These are phyloP conservation scores for Candida mesenterica DNA, from an alignment of 1,139 yeast species.

Conservation along the genomic window DNA sequence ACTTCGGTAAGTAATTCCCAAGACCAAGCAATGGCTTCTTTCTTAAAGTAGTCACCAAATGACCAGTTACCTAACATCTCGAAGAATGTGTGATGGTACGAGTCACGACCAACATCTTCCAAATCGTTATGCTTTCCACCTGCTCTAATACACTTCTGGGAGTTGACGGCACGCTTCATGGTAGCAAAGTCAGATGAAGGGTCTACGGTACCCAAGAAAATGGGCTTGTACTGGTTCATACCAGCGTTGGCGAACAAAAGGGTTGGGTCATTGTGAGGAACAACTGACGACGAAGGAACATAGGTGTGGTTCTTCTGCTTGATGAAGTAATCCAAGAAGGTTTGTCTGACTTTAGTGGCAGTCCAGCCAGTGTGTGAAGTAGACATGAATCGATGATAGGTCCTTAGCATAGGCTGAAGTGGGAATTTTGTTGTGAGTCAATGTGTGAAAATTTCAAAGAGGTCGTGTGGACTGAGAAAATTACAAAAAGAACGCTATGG, in stretches of 20 bases:
- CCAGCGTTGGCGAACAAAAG: constrained; percentile 95
- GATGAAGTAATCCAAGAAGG: constrained; percentile 81
- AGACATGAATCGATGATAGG: constrained; percentile 18
- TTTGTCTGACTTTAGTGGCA: constrained; percentile 75
- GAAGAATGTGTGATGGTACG: constrained; percentile 96
- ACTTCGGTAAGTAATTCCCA: constrained; percentile 90
- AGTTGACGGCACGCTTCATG: constrained; percentile 86
- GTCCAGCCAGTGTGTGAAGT: constrained; percentile 48
- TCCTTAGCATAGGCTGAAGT: constrained; percentile 15
- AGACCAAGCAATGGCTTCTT: constrained; percentile 83
- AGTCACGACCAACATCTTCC: constrained; percentile 97
- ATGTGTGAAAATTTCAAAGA: constrained; percentile 4
- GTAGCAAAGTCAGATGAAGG: constrained; percentile 85
- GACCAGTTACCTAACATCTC: constrained; percentile 99
- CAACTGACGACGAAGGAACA: constrained; percentile 91
- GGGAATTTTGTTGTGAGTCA: constrained; percentile 1
- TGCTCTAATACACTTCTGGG: constrained; percentile 98
- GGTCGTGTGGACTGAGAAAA: constrained; percentile 5
- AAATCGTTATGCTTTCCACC: constrained; percentile 99
- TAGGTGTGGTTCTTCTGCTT: constrained; percentile 63
- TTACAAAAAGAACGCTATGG: background rate
- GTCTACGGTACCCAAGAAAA: constrained; percentile 94
- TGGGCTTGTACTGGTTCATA: constrained; percentile 98
- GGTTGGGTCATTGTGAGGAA: constrained; percentile 98
- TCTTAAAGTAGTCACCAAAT: constrained; percentile 96